Evolutionary conservation across 2,329 filamentous ascomycete genomes (phyloP), one percentile per base, ranked within the genome.

Genomic region (Alternaria infectoria): DNA sequence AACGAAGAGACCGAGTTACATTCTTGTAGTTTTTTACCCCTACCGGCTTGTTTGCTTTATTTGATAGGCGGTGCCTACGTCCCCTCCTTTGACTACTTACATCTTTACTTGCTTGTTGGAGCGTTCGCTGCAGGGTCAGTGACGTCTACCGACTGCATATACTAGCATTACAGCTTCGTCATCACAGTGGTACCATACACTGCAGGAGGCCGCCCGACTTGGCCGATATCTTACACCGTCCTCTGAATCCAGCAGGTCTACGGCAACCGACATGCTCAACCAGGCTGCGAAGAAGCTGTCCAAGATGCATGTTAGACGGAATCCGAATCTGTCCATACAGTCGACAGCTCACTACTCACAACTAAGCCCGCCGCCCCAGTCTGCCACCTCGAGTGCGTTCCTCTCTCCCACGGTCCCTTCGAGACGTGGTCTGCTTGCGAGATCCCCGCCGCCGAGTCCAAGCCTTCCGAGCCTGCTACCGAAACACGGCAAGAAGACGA

Each of bases 371-470:
- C 64, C 69, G 19, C 45, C 62, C 10, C 69, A 69, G 4, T 78
- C 78, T 2, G 74, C 78, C 11, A 77, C 75, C 11, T 79, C 78
- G 28, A 72, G 74, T 19, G 74, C 75, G n/a, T 74, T 79, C 49
- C 69, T 81, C 19, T 78, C 75, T 13, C 77, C 79, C 17, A 75
- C 74, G 7, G 66, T 77, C 30, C 74, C 78, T 12, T 75, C 74
- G 15, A 74, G 75, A 46, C 54, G 90, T 85, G 25, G 90, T 85
- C 32, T 89, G 72, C 88, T 91, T 66, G 85, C 92, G 69, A 89
- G 88, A 77, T 89, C 87, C 25, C 91, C 90, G 25, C 90, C 90
- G 5, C 86, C 87, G 32, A 95, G 90, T 2, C 91, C 90, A 3
- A 87, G 88, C 66, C 86, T 93, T 54, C 92, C 90, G 12, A 89